Conservation (phyloP, 257 asterid genomes). For the Penstemon davidsonii region DNA sequence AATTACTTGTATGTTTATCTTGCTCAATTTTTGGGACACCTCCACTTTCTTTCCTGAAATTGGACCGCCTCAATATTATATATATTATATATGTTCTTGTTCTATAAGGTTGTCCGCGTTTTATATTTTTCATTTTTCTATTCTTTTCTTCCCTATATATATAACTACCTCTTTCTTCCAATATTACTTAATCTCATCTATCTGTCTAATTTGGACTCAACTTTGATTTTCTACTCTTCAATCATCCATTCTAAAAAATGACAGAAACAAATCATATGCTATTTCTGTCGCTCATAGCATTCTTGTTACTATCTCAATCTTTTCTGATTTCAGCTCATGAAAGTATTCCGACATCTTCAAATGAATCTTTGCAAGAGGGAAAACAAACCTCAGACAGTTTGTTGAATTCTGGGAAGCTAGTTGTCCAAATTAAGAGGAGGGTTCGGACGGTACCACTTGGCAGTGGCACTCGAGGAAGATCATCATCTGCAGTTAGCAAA, state of each 20-base stretch:
- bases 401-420: constrained; percentile 16
- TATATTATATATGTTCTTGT: no score
- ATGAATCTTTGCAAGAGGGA: constrained; percentile 16
- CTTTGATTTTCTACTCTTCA: not conserved
- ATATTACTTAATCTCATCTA: not conserved
- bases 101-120: no score
- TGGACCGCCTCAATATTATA: not conserved
- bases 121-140: not conserved
- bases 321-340: constrained; percentile 17
- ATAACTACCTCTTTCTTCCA: constrained; percentile 5
- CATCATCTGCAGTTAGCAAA: constrained; percentile 25
- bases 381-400: constrained; percentile 7
- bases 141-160: not conserved
- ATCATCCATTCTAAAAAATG: not conserved
- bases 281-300: constrained; percentile 19
- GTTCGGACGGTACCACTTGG: constrained; percentile 13
- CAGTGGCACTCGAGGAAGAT: not conserved
- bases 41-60: not conserved
- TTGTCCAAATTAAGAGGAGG: constrained; percentile 33
- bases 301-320: constrained; percentile 27
- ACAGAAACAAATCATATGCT: constrained; percentile 18
- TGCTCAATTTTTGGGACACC: not conserved
- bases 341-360: constrained; percentile 1
- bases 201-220: not conserved
- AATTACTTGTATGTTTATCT: no score